Evolutionary conservation across 2,329 filamentous ascomycete genomes (phyloP).

Genomic region (Venturia asperata): DNA sequence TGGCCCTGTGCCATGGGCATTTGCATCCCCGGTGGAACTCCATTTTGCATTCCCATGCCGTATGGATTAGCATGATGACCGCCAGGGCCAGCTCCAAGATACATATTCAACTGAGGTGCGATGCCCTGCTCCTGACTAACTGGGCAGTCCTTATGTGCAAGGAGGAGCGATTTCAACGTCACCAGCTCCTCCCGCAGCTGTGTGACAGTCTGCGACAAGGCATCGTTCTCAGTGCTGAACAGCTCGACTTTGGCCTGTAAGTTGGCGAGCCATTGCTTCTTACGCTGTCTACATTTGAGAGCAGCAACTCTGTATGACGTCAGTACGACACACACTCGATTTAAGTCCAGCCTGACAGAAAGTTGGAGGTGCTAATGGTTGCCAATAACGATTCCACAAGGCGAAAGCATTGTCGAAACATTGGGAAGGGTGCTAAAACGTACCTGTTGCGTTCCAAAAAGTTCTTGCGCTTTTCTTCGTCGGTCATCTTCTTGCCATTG

Average conservation of each 20-base stretch:
- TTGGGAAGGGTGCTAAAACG: slow-evolving; percentile 28
- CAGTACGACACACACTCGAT: slow-evolving; percentile 22
- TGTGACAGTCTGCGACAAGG: slow-evolving; percentile 73
- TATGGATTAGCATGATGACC: slow-evolving; percentile 26
- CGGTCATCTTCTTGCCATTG: slow-evolving; percentile 82
- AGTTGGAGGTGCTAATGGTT: no score
- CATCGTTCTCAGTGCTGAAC: slow-evolving; percentile 86
- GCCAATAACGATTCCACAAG: no score
- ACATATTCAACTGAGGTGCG: slow-evolving; percentile 15
- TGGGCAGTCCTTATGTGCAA: slow-evolving; percentile 94
- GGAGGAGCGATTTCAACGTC: slow-evolving; percentile 82
- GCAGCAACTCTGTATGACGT: slow-evolving; percentile 68
- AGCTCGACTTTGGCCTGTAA: slow-evolving; percentile 91
- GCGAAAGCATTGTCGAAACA: background rate
- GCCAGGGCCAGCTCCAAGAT: slow-evolving; percentile 21
- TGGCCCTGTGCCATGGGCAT: slow-evolving; percentile 26
- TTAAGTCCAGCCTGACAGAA: background rate
- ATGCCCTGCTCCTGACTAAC: slow-evolving; percentile 77
- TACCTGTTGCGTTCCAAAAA: slow-evolving; percentile 95
- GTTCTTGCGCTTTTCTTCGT: slow-evolving; percentile 97
- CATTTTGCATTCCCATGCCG: slow-evolving; percentile 31
- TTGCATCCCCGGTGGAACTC: slow-evolving; percentile 32
- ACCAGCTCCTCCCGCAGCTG: slow-evolving; percentile 87
- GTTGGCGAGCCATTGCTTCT: slow-evolving; percentile 98
- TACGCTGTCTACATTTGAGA: slow-evolving; percentile 91